A percentile compares a stretch with the other conserved stretches of the same genome.
These are phyloP conservation scores for Beta lomatogona DNA, from an alignment of 179 eudicot species.

Conservation along the genomic window DNA sequence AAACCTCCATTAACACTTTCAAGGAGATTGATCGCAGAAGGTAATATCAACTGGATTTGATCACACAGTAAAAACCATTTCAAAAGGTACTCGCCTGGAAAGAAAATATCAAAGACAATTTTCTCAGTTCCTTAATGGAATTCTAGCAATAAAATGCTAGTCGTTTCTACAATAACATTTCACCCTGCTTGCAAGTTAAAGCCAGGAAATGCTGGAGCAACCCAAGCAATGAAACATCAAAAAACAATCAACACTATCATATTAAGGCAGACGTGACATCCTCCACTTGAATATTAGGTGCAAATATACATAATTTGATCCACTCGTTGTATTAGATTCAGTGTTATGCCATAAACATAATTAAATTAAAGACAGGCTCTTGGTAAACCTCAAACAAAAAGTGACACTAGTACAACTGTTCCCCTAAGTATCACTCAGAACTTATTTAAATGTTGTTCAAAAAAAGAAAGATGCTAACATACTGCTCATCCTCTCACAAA, in stretches of 20 bases:
- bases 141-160: background rate
- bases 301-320: background rate
- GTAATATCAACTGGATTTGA: slow-evolving; percentile 3
- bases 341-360: background rate
- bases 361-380: background rate
- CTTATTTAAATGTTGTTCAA: background rate
- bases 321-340: background rate
- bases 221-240: background rate
- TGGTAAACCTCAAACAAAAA: background rate
- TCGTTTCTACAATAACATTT: background rate
- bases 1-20: slow-evolving; percentile 18
- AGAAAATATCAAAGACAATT: background rate
- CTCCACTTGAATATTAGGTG: background rate
- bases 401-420: background rate
- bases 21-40: slow-evolving; percentile 4
- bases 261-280: background rate
- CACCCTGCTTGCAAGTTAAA: background rate
- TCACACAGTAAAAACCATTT: slow-evolving; percentile 3
- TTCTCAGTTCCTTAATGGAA: background rate
- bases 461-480: background rate
- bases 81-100: slow-evolving; percentile 23
- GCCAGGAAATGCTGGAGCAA: background rate
- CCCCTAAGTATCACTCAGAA: background rate
- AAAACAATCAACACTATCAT: background rate
- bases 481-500: background rate